Conservation (phyloP, 2,329 filamentous ascomycete genomes). For the Fusarium brevicatenulatum region DNA sequence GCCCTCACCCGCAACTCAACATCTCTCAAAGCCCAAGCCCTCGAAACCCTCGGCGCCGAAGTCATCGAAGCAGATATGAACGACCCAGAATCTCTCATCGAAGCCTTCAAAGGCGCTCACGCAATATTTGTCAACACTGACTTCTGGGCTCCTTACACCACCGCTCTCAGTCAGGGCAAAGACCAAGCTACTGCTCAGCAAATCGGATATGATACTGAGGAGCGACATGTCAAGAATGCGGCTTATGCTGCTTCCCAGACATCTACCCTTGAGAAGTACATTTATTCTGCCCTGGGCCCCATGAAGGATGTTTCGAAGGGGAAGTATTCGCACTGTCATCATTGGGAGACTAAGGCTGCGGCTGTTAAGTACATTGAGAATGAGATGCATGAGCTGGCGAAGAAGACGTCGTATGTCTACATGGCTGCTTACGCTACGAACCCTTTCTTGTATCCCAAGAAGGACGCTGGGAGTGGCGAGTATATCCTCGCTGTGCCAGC, state of each 20-base stretch:
- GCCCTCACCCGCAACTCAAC: conserved; percentile 56
- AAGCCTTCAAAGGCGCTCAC: conserved; percentile 55
- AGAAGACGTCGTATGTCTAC: conserved; percentile 51
- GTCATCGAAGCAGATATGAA: conserved; percentile 57
- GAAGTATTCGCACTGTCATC: conserved; percentile 55
- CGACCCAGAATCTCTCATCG: conserved; percentile 50
- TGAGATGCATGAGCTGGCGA: conserved; percentile 52
- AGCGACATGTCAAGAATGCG: conserved; percentile 63
- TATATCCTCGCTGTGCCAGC: conserved; percentile 49
- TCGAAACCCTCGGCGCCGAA: conserved; percentile 54
- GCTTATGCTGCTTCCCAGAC: conserved; percentile 58
- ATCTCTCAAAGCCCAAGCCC: conserved; percentile 52
- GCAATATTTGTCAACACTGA: conserved; percentile 64
- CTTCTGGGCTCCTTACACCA: conserved; percentile 59
- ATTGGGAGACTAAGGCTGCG: conserved; percentile 62
- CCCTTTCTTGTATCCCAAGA: conserved; percentile 36
- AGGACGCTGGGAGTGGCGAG: conserved; percentile 41
- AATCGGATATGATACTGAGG: conserved; percentile 58
- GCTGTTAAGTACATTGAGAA: conserved; percentile 56
- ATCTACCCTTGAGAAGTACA: conserved; percentile 54
- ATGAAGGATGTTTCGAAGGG: conserved; percentile 57
- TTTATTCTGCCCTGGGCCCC: conserved; percentile 62
- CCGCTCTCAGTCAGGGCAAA: conserved; percentile 49
- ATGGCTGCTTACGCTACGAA: conserved; percentile 39
- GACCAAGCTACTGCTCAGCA: conserved; percentile 48